phyloP scores from a whole-genome alignment of 345 rosid species.

The Cardiospermum halicacabum region DNA sequence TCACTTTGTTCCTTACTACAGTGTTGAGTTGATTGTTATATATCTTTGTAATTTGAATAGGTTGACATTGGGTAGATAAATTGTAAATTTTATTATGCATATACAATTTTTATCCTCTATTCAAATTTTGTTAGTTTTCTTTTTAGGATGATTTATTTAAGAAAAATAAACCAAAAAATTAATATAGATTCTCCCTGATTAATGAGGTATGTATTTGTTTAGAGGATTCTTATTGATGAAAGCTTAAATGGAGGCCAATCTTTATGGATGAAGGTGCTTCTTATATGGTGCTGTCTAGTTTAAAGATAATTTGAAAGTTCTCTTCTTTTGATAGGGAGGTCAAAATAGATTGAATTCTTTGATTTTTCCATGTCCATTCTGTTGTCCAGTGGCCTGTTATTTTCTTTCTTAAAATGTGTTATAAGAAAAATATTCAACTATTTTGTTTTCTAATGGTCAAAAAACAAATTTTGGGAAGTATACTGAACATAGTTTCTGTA shows the following conservation, averaged over 20 bases:
- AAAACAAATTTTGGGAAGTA: background rate
- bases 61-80: background rate
- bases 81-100: background rate
- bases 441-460: background rate
- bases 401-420: background rate
- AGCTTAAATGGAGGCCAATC: no score
- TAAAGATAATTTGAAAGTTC: background rate
- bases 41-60: background rate
- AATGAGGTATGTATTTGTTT: background rate
- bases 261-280: background rate
- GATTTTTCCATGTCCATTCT: background rate
- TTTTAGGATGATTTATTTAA: background rate
- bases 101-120: conserved; percentile 1
- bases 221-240: no score
- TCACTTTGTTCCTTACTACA: background rate
- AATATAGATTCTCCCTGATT: background rate
- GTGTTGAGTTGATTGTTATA: background rate
- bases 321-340: background rate
- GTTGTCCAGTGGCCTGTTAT: background rate
- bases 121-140: background rate
- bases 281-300: background rate
- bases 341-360: background rate
- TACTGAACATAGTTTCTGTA: background rate
- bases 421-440: background rate
- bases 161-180: background rate